phyloP scores from a whole-genome alignment of 208 protist species.

The Trichomonas vaginalis region DNA sequence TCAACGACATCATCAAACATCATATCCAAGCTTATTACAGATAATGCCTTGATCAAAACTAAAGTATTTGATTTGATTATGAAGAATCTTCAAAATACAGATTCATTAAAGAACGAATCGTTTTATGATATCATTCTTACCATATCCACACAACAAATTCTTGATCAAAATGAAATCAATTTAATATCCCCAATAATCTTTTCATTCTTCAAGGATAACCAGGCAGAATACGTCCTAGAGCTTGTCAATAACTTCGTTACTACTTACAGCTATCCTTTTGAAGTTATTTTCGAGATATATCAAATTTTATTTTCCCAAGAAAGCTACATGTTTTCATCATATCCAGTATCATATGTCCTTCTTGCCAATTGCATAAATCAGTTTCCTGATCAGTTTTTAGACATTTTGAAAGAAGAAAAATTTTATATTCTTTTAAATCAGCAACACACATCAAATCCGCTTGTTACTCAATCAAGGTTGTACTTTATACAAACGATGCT shows the following conservation, averaged over 20 bases:
- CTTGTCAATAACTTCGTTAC: neutral
- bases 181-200: no score
- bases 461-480: neutral
- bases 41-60: no score
- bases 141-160: no score
- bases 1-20: no score
- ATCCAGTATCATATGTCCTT: neutral
- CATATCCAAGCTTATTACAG: no score
- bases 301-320: neutral
- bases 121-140: no score
- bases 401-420: neutral
- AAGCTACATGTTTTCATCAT: neutral
- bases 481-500: neutral
- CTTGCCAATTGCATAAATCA: neutral
- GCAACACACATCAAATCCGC: neutral
- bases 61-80: no score
- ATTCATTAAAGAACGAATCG: no score
- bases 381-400: neutral
- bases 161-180: no score
- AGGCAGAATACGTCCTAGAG: no score
- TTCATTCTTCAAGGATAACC: no score
- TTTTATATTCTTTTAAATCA: neutral
- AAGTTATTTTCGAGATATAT: neutral
- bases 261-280: neutral
- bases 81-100: no score